Evolutionary conservation across 345 rosid genomes (phyloP), one percentile per base, ranked within the genome.

Genomic region (Passiflora organensis): DNA sequence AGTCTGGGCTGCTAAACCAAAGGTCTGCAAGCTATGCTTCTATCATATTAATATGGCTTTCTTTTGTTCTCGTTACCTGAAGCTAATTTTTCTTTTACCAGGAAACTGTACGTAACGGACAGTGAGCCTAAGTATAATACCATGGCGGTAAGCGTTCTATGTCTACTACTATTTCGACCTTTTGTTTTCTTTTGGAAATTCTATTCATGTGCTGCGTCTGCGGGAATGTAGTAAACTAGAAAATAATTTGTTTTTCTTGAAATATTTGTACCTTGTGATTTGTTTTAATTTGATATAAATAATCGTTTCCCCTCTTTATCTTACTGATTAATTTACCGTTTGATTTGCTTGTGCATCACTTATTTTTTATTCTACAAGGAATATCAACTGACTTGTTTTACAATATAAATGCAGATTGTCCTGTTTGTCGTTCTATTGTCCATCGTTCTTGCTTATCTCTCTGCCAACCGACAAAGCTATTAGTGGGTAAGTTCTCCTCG

Each of bases 1-100:
- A 82, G 24, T 78, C 84, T 13, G 90, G 95, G 41, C 51, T 69
- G 23, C 70, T 84, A 53, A 66, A 48, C 46, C 78, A 65, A 69
- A 86, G 96, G 96, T 82, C 43, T 8, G 60, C 55, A n/a, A 17
- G 51, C 16, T 14, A 18, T 63, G 32, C 19, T n/a, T 12, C 32
- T 44, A 48, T 22, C 24, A 19, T 32, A 32, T 25, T 19, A 24
- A 20, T 51, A 41, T 47, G 5, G 12, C 28, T 34, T 51, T 10
- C 24, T 21, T 42, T 17, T 37, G 4, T 67, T 18, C 23, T 20
- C 24, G 14, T 11, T 13, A 9, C 43, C 48, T 68, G 28, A 48
- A 48, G 19, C 9, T 21, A 4, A 0, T 21, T 50, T 66, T 48
- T 19, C 22, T 39, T 59, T 37, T 10, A 23, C 14, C 78, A 89